Base-by-base conservation (phyloP, 2,329 filamentous ascomycete species). In the Pseudocercospora eumusae region DNA sequence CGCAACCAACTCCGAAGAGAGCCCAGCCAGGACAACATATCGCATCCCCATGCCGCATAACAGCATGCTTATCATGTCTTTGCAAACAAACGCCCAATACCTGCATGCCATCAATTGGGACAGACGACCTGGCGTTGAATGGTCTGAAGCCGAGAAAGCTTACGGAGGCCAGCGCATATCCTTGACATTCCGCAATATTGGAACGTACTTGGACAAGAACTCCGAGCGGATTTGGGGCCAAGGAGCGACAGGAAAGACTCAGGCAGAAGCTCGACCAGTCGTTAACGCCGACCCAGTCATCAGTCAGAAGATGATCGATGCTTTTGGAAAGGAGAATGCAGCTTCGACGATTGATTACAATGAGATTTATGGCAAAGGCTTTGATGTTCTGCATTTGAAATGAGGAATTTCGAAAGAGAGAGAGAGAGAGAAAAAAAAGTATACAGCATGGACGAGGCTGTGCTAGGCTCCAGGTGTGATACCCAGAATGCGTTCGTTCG, bases 41-140 rank as follows among this genome's bases (percentile, higher is more conserved):
- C 88, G 90, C 55, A 85, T 92, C 2, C 81, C 81, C 1, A 82
- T 99, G 63, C 91, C 92, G 1, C 93, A 98, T 74, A 96, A 96
- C 74, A 96, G 91, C 1, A 85, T 97, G 66, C 92, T 93, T 71
- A 83, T 89, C 52, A 88, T 98, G 75, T 93, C 93, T 2, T 81
- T 92, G 18, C 75, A 81, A 42, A 96, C 92, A 0, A 99, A 99
- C 73, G 86, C 84, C 77, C 84, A 86, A 68, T 98, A 93, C 91
- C 83, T 97, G 10, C 95, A 99, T 77, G 88, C 88, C n/a, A 97
- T 99, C 73, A 88, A 89, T 55, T 86, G 90, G 47, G 95, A 99
- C 76, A 96, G 93, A 74, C 86, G 95, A 25, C 79, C 84, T 0
- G 77, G 80, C 0, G 77, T 80, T 1, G 89, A 93, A 66, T 93